Evolutionary conservation across 2,329 filamentous ascomycete species (phyloP).

Genomic region (Exophiala sp.): DNA sequence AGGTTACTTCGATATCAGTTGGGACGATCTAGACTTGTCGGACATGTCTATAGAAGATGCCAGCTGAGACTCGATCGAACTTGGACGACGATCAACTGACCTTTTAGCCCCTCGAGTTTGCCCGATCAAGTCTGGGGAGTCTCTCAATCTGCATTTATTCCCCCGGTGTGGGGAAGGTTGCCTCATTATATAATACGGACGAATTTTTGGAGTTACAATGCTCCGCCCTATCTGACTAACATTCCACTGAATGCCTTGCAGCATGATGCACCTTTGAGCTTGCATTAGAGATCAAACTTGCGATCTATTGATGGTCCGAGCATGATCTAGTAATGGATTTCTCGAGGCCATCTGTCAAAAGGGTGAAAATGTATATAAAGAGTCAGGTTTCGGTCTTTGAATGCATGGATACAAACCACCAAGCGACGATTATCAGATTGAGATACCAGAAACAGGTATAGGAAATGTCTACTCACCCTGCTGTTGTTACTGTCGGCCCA

Average conservation of each 20-base stretch:
- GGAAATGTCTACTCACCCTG: slow-evolving; percentile 37
- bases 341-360: not conserved
- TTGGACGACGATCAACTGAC: too few species aligned
- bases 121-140: not conserved
- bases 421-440: too few species aligned
- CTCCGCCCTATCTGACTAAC: slow-evolving; percentile 6
- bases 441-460: not conserved
- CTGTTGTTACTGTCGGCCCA: slow-evolving; percentile 40
- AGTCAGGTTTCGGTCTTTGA: not conserved
- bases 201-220: slow-evolving; percentile 9
- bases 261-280: not conserved
- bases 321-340: not conserved
- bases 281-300: too few species aligned
- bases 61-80: too few species aligned
- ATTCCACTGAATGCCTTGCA: not conserved
- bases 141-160: not conserved
- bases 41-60: too few species aligned
- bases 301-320: too few species aligned
- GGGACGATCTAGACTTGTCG: not conserved
- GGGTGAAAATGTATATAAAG: not conserved
- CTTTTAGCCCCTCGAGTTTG: not conserved
- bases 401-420: not conserved
- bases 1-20: not conserved
- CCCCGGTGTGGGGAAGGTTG: not conserved
- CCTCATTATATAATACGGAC: slow-evolving; percentile 6